Evolutionary conservation across 208 protist genomes (phyloP).

Genomic region (Wallacemonas collosoma): DNA sequence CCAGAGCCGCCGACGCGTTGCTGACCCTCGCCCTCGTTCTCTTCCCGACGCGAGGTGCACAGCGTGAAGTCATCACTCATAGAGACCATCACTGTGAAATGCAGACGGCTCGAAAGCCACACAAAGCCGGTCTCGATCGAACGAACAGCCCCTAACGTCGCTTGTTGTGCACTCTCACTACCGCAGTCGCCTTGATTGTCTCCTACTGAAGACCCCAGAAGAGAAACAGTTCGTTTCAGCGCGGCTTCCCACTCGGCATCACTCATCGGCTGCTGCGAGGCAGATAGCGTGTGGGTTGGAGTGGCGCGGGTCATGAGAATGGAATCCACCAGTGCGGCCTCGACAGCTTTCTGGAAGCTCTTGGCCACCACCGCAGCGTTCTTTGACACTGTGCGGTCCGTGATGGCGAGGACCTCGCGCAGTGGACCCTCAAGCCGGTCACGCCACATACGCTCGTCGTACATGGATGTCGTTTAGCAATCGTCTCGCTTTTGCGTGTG

Average conservation of each 20-base stretch:
- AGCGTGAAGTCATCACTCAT: neutral
- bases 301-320: neutral
- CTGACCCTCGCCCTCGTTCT: neutral
- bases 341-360: neutral
- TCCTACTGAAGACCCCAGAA: neutral
- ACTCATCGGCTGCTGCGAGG: neutral
- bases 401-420: conserved; percentile 3
- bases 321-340: neutral
- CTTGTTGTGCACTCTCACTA: too few species aligned
- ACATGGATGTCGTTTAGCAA: neutral
- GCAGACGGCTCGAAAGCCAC: conserved; percentile 5
- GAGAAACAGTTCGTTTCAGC: neutral
- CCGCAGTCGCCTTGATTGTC: too few species aligned
- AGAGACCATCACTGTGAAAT: neutral
- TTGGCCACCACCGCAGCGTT: neutral
- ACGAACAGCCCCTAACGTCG: neutral
- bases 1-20: neutral
- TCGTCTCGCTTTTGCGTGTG: neutral
- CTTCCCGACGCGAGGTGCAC: neutral
- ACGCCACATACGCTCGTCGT: neutral
- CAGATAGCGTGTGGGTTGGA: too few species aligned
- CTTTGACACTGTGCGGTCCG: neutral
- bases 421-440: conserved; percentile 2
- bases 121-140: neutral
- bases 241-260: conserved; percentile 4